Base-by-base conservation (phyloP, 768 basidiomycete species). In the Lentinula edodes region DNA sequence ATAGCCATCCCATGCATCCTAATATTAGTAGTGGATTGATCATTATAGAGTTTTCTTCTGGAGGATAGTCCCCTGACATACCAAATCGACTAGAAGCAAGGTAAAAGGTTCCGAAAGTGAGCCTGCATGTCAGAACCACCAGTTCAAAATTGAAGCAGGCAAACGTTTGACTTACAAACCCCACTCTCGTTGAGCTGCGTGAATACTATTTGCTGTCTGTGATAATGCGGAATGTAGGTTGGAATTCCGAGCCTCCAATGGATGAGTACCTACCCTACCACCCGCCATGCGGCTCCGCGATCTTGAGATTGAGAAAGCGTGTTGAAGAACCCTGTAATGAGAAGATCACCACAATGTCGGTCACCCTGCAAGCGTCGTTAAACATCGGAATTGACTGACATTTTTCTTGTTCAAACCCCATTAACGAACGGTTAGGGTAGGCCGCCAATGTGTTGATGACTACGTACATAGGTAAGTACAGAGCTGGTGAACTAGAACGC, bases 1-100 rank as follows among this genome's bases (percentile, higher is more conserved):
- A 66, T 86, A 86, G 0, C 84, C 84, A 61, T 83, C 81, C 84
- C 84, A 85, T 15, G 80, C 80, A 65, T 85, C 83, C 76, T 82
- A 60, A 35, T 20, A 60, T 32, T 38, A 16, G 18, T 43, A 38
- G 9, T n/a, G 32, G 23, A 28, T 28, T 28, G 28, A 28, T 28
- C 28, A 28, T 28, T 28, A 2, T 2, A 28, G 3, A 28, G 28
- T 20, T 35, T 8, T 0, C 57, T 23, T 61, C 7, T 34, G 18
- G 20, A 28, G 4, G 42, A 39, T 20, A 9, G 15, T 15, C 45
- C 15, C 12, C 3, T 36, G 16, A 64, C 69, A 39, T 64, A 73
- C 72, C 50, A 68, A 63, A 61, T 71, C 67, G 54, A 69, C 67
- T 71, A 45, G 48, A 45, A 28, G 60, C 13, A 23, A 42, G 28